Percentiles rank a stretch among this genome's conserved stretches.
Conservation (phyloP, 176 grass and related monocot species). For the Carex scoparia region DNA sequence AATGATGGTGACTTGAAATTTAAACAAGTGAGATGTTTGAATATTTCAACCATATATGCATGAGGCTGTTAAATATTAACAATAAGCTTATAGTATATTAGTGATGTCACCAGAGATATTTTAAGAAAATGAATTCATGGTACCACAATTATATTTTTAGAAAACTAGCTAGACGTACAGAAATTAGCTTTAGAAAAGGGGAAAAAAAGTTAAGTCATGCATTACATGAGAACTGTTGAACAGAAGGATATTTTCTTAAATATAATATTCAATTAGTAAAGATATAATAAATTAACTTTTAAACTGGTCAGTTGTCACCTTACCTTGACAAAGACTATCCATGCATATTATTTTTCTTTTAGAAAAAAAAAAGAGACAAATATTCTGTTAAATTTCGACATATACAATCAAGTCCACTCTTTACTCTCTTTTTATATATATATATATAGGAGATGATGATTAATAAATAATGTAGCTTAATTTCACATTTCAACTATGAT, state of each 20-base stretch:
- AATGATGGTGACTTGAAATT: too few relatives aligned
- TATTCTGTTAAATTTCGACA: background rate
- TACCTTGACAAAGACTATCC: constrained; percentile 2
- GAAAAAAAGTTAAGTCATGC: too few relatives aligned
- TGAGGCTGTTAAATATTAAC: too few relatives aligned
- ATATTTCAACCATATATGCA: too few relatives aligned
- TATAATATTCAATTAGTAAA: background rate
- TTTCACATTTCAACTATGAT: too few relatives aligned
- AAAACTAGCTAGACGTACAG: background rate
- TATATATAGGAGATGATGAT: background rate
- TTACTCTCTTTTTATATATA: background rate
- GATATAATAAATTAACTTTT: background rate
- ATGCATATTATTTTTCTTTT: background rate
- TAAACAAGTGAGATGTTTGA: too few relatives aligned
- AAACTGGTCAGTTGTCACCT: background rate
- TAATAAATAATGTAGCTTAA: background rate
- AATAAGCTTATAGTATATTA: background rate
- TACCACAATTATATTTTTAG: background rate
- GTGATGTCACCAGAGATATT: background rate
- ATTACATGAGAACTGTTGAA: background rate
- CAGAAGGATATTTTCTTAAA: background rate
- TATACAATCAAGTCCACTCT: constrained; percentile 10
- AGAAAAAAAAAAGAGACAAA: background rate
- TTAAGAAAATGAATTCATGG: background rate
- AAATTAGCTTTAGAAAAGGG: too few relatives aligned